These are phyloP conservation scores for Piromyces finnis DNA, from an alignment of 192 early-diverging fungal genomes.

Conservation along the genomic window DNA sequence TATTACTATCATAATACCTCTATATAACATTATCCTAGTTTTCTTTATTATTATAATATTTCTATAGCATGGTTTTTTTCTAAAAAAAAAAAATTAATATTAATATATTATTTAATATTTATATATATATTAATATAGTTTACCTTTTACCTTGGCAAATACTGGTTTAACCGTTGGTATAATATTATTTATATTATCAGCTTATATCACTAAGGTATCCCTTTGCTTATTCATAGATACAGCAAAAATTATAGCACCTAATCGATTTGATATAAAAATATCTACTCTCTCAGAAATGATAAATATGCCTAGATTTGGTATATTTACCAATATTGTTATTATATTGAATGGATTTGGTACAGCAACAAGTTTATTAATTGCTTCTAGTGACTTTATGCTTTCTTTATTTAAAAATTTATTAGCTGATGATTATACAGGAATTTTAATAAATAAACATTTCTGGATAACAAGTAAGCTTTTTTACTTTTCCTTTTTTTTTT, in stretches of 20 bases:
- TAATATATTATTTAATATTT: no score
- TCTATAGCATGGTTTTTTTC: no score
- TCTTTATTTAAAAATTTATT: not conserved
- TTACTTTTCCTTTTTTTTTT: no score
- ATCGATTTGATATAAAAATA: not conserved
- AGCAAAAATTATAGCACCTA: not conserved
- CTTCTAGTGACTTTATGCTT: not conserved
- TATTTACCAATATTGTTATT: not conserved
- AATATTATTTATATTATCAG: not conserved
- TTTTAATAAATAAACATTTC: not conserved
- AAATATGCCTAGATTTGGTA: not conserved
- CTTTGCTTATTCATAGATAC: not conserved
- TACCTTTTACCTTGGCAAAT: not conserved
- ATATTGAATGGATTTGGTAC: not conserved
- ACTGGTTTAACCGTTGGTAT: not conserved
- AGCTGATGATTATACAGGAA: not conserved
- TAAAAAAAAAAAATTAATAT: no score
- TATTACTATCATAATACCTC: no score
- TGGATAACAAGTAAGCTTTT: not conserved
- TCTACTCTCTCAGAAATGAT: not conserved
- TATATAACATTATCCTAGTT: no score
- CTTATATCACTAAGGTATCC: not conserved
- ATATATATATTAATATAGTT: not conserved
- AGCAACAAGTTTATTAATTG: not conserved
- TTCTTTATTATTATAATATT: no score